Percentiles rank a stretch among this genome's conserved stretches.
These are phyloP conservation scores for Daldinia caldariorum DNA, from an alignment of 495 filamentous ascomycete genomes.

Conservation along the genomic window DNA sequence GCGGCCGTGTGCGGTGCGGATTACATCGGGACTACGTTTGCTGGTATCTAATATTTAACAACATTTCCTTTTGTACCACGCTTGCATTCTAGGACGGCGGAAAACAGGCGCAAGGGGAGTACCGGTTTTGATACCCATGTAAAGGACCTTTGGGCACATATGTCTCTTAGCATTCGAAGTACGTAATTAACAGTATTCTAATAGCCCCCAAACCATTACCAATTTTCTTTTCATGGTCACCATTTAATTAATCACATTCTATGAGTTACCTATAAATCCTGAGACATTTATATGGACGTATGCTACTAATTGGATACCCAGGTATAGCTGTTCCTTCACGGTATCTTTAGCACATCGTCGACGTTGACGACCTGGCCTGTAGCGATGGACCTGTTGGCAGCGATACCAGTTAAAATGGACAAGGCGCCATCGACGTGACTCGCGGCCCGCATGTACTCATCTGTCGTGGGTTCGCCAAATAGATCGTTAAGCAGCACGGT, in stretches of 20 bases:
- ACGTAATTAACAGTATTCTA: slow-evolving; percentile 10
- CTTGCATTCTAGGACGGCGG: slow-evolving; percentile 10
- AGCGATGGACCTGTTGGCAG: slow-evolving; percentile 64
- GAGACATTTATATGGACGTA: slow-evolving; percentile 4
- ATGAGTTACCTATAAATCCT: slow-evolving; percentile 11
- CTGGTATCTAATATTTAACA: slow-evolving; percentile 41
- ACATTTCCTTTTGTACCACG: slow-evolving; percentile 5
- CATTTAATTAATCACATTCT: not conserved
- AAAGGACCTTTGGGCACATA: slow-evolving; percentile 4
- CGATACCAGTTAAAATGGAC: slow-evolving; percentile 67
- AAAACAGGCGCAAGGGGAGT: slow-evolving; percentile 20
- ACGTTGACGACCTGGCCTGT: slow-evolving; percentile 62
- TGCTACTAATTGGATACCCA: not conserved
- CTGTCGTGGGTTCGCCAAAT: slow-evolving; percentile 54
- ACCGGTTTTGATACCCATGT: slow-evolving; percentile 32
- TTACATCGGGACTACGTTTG: slow-evolving; percentile 56
- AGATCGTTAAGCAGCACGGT: slow-evolving; percentile 57
- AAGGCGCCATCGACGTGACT: slow-evolving; percentile 64
- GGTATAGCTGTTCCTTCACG: slow-evolving; percentile 16
- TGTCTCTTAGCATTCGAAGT: slow-evolving; percentile 15
- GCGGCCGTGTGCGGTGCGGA: slow-evolving; percentile 58
- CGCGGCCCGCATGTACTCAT: slow-evolving; percentile 56
- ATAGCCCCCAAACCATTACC: not conserved
- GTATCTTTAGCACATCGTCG: slow-evolving; percentile 55
- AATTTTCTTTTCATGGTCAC: not conserved